Percentiles rank a stretch among this genome's conserved stretches.
Conservation (phyloP, 768 basidiomycete species). For the Russula sp. region DNA sequence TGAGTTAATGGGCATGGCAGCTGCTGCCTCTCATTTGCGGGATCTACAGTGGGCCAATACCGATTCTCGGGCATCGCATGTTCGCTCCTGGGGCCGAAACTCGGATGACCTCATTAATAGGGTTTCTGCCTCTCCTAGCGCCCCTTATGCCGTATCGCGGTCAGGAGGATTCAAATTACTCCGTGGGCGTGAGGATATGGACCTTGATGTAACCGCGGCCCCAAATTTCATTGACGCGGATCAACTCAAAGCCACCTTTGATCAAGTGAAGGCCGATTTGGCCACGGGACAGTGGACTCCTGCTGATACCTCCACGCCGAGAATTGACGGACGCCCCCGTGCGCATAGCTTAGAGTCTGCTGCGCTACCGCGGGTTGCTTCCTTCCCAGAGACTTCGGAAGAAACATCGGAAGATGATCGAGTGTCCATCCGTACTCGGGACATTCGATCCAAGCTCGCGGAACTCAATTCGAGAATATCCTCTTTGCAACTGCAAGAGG, state of each 20-base stretch:
- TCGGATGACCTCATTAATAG: conserved; percentile 18
- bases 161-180: conserved; percentile 11
- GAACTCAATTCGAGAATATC: conserved; percentile 58
- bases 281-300: conserved; percentile 45
- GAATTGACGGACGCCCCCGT: conserved; percentile 29
- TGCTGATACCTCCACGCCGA: conserved; percentile 29
- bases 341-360: conserved; percentile 32
- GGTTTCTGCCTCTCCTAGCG: conserved; percentile 9
- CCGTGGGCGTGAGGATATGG: conserved; percentile 26
- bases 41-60: conserved; percentile 46
- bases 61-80: conserved; percentile 24
- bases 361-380: conserved; percentile 20
- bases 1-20: conserved; percentile 76
- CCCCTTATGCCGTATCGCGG: conserved; percentile 4
- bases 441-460: conserved; percentile 54
- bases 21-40: conserved; percentile 77
- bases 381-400: conserved; percentile 19
- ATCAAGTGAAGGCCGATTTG: conserved; percentile 80
- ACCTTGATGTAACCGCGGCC: conserved; percentile 42
- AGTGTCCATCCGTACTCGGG: conserved; percentile 50
- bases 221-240: conserved; percentile 56
- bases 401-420: conserved; percentile 27
- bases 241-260: conserved; percentile 77
- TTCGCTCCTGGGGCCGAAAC: conserved; percentile 35
- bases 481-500: conserved; percentile 51